A percentile compares a stretch with the other conserved stretches of the same genome.
These are phyloP conservation scores for Thelonectria blattea DNA, from an alignment of 2,329 filamentous ascomycete species.

Conservation along the genomic window DNA sequence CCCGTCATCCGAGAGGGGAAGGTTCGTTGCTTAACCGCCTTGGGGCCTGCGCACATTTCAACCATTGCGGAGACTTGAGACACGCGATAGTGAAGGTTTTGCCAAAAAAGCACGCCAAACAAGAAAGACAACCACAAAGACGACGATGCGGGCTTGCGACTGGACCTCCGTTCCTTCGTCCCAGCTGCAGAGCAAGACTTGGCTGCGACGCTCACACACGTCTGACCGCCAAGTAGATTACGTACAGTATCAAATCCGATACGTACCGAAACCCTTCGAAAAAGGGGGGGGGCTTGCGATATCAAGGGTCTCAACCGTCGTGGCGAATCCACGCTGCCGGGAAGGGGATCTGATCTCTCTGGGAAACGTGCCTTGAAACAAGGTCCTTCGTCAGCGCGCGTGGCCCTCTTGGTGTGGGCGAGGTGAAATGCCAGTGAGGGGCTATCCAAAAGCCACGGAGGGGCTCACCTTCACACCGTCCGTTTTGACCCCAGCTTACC, in stretches of 20 bases:
- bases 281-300: constrained; percentile 11
- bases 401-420: constrained; percentile 11
- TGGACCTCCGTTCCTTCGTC: constrained; percentile 5
- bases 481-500: constrained; percentile 4
- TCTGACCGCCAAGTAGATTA: constrained; percentile 19
- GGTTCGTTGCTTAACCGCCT: constrained; percentile 15
- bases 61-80: background rate
- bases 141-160: background rate
- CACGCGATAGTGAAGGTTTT: background rate
- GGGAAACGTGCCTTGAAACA: constrained; percentile 32
- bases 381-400: constrained; percentile 33
- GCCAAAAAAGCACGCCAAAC: background rate
- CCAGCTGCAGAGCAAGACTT: constrained; percentile 9
- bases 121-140: background rate
- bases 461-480: constrained; percentile 6
- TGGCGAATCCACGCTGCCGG: constrained; percentile 15
- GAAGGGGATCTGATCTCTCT: constrained; percentile 28
- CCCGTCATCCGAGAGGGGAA: constrained; percentile 19
- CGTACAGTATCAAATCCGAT: constrained; percentile 24
- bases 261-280: constrained; percentile 26
- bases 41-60: constrained; percentile 9
- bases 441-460: constrained; percentile 18
- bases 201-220: constrained; percentile 1
- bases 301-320: constrained; percentile 1
- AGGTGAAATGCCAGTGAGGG: constrained; percentile 29